Evolutionary conservation across 768 basidiomycete species (phyloP), one percentile per base, ranked within the genome.

Genomic region (Tricholoma hemisulphureum): DNA sequence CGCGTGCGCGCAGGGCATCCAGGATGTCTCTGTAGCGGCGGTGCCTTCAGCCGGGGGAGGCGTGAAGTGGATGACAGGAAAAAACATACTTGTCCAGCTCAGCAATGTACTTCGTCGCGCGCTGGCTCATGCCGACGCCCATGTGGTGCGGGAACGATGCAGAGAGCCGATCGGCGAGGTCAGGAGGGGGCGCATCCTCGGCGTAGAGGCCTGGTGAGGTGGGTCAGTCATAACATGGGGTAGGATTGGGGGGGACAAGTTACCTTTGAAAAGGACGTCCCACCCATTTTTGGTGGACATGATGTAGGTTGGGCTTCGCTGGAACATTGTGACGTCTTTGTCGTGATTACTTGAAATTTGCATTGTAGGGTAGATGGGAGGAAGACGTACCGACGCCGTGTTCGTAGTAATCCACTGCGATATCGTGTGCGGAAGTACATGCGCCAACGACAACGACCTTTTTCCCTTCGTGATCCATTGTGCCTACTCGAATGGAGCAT

Each of bases 361-460:
- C 13, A 18, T n/a, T 23, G 20, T 26, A 20, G 34, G 4, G 41
- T 35, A 23, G 7, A 35, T 18, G 4, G 41, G 26, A 23, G 9
- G n/a, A 7, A 11, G 23, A 50, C 61, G 37, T 45, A 75, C 71
- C 72, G 10, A 73, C 80, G 1, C 83, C 86, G 18, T 79, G 63
- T 35, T 76, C 63, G 48, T 66, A 72, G 35, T 75, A 78, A 60
- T 82, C 81, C 2, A 69, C 69, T 9, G 73, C 73, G 21, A 82
- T 73, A 63, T 82, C 81, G 55, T 80, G 79, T 9, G 74, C 79
- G 18, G 86, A 86, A 10, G 86, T 87, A 53, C 83, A 83, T 13
- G 87, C 78, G 1, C 89, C 89, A 4, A 91, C 72, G 2, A 91
- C 83, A 3, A 85, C 76, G 0, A 89, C 87, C 64, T 85, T 91